Conservation (phyloP, 108 stramenopile genomes). For the Skeletonema costatum region DNA sequence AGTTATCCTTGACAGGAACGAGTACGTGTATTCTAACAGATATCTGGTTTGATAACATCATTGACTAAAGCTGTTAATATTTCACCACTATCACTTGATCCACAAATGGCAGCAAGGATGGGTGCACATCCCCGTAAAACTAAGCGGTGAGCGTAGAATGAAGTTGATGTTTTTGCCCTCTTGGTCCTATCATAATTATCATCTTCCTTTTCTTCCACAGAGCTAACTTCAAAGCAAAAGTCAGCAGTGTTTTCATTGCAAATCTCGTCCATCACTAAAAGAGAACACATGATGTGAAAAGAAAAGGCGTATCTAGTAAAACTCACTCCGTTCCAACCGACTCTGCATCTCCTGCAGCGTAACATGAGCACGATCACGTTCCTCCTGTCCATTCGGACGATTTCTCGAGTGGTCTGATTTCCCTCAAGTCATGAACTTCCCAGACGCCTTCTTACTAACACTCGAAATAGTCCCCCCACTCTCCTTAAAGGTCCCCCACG, state of each 20-base stretch:
- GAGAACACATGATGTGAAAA: neutral
- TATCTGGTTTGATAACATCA: conserved; percentile 8
- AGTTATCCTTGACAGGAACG: too few relatives aligned
- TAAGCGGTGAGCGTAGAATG: neutral
- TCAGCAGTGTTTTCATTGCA: neutral
- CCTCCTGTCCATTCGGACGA: conserved; percentile 18
- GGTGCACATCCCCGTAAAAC: neutral
- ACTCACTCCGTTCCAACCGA: conserved; percentile 12
- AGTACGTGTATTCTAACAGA: neutral
- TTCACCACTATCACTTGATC: neutral
- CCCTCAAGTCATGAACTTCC: conserved; percentile 61
- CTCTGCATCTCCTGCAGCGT: conserved; percentile 21
- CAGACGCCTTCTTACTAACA: conserved; percentile 73
- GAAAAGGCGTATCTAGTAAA: neutral
- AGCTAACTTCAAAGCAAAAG: neutral
- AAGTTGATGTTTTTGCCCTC: neutral
- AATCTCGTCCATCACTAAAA: neutral
- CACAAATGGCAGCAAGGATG: neutral
- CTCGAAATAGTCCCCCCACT: conserved; percentile 73
- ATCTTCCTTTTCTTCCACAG: neutral
- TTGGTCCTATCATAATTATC: neutral
- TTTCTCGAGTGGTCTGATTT: neutral
- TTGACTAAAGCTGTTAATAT: neutral
- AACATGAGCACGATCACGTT: conserved; percentile 33
- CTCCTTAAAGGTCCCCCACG: conserved; percentile 85